phyloP scores from a whole-genome alignment of 192 early-diverging fungal species.

The Coemansia javaensis region DNA sequence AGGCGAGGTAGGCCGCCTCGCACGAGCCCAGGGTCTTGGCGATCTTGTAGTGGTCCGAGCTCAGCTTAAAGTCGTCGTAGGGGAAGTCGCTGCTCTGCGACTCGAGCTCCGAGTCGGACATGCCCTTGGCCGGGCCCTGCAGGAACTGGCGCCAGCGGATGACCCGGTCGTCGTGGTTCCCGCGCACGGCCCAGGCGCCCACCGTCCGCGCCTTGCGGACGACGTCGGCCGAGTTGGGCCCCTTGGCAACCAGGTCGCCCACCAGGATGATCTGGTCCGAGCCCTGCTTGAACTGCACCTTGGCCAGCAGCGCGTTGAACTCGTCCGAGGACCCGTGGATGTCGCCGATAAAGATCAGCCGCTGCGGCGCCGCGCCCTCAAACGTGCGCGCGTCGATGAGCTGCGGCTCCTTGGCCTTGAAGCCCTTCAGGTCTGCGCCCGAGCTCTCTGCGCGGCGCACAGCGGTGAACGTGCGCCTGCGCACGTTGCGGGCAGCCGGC shows the following conservation, averaged over 20 bases:
- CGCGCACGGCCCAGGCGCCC: slow-evolving; percentile 56
- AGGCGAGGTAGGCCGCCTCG: slow-evolving; percentile 53
- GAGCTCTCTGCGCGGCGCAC: too few species aligned
- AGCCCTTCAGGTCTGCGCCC: slow-evolving; percentile 5
- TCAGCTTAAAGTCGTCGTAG: slow-evolving; percentile 20
- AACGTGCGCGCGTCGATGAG: slow-evolving; percentile 7
- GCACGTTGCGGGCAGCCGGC: too few species aligned
- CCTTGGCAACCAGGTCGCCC: slow-evolving; percentile 65
- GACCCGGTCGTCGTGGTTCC: slow-evolving; percentile 73
- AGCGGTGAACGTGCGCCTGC: too few species aligned
- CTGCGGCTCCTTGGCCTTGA: slow-evolving; percentile 15
- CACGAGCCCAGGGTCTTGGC: slow-evolving; percentile 31
- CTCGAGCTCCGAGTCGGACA: slow-evolving; percentile 8
- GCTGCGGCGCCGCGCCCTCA: slow-evolving; percentile 3
- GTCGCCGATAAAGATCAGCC: slow-evolving; percentile 67
- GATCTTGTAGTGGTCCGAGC: slow-evolving; percentile 29
- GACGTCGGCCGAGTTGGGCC: slow-evolving; percentile 57
- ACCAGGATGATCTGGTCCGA: slow-evolving; percentile 60
- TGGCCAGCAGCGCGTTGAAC: slow-evolving; percentile 52
- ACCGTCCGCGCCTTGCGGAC: slow-evolving; percentile 50
- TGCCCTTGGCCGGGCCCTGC: slow-evolving; percentile 22
- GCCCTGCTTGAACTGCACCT: slow-evolving; percentile 27
- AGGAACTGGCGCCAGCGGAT: slow-evolving; percentile 56
- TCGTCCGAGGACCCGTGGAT: slow-evolving; percentile 61
- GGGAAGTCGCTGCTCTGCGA: slow-evolving; percentile 4